These are phyloP conservation scores for Rhizopogon vesiculosus DNA, from an alignment of 768 basidiomycete genomes.

Conservation along the genomic window DNA sequence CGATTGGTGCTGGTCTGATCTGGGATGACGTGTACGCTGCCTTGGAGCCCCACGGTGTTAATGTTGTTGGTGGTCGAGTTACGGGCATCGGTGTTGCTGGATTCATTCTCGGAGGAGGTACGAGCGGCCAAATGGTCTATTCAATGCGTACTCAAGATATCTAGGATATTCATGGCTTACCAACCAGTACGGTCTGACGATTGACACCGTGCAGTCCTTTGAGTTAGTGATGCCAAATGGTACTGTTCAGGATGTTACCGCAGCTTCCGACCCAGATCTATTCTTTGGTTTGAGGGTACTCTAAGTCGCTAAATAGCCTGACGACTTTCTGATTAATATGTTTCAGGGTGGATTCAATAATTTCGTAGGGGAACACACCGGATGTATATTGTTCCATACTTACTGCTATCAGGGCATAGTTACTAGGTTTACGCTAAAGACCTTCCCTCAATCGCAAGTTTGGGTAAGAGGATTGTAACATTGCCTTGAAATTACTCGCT, in stretches of 20 bases:
- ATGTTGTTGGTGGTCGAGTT: constrained; percentile 53
- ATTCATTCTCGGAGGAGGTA: constrained; percentile 49
- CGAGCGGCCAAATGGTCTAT: constrained; percentile 14
- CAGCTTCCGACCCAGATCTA: constrained; percentile 26
- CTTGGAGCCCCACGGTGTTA: constrained; percentile 41
- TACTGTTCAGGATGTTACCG: constrained; percentile 29
- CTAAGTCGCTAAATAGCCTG: not conserved
- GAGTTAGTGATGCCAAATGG: constrained; percentile 56
- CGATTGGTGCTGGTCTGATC: constrained; percentile 37
- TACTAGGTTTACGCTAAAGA: constrained; percentile 47
- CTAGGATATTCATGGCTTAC: constrained; percentile 56
- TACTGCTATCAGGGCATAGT: constrained; percentile 41
- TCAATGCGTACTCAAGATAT: constrained; percentile 11
- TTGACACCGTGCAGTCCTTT: constrained; percentile 46
- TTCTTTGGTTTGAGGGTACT: constrained; percentile 36
- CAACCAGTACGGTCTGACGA: constrained; percentile 52
- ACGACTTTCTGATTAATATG: not conserved
- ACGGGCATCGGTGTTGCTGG: constrained; percentile 53
- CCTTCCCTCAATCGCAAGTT: constrained; percentile 50
- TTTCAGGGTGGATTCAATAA: constrained; percentile 57
- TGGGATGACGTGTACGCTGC: constrained; percentile 63
- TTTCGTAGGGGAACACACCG: constrained; percentile 27
- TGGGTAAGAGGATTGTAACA: constrained; percentile 38
- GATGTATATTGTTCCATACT: constrained; percentile 29
- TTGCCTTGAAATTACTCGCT: not conserved